Evolutionary conservation across 139 green algal genomes (phyloP).

Genomic region (Chlamydomonas applanata): DNA sequence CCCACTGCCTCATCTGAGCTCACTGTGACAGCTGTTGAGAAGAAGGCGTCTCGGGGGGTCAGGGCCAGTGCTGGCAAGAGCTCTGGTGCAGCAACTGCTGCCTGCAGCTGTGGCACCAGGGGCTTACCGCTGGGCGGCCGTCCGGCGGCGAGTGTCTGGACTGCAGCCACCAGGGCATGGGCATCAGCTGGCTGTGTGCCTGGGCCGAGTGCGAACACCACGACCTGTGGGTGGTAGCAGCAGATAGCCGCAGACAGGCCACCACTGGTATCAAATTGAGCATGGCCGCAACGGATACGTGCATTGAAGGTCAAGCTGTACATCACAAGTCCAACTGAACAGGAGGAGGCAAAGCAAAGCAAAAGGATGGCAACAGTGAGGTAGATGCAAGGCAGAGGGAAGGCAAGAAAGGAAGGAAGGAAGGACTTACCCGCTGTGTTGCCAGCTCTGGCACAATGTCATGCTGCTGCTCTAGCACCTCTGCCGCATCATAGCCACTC

Average conservation of each 20-base stretch:
- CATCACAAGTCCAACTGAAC: not conserved
- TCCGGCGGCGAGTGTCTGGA: conserved; percentile 24
- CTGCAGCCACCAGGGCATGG: conserved; percentile 33
- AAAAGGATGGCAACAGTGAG: too few species aligned
- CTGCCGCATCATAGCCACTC: conserved; percentile 53
- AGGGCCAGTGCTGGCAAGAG: not conserved
- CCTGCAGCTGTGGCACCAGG: not conserved
- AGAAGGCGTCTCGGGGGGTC: conserved; percentile 6
- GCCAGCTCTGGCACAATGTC: conserved; percentile 80
- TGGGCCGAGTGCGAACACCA: conserved; percentile 74
- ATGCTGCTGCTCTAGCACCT: conserved; percentile 49
- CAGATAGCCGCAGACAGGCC: too few species aligned
- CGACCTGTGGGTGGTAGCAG: too few species aligned
- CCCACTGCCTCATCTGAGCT: conserved; percentile 17
- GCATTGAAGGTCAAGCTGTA: too few species aligned
- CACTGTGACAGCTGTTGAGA: not conserved
- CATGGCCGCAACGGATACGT: too few species aligned
- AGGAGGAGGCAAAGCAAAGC: not conserved
- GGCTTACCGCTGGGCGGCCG: not conserved
- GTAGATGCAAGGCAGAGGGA: not conserved
- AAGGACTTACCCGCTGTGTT: conserved; percentile 35
- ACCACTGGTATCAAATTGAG: too few species aligned
- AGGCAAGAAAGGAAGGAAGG: not conserved
- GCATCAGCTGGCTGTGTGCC: conserved; percentile 53
- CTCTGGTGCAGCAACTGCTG: not conserved